Base-by-base conservation (phyloP, 73 alveolate genomes). In the Paramecium caudatum region DNA sequence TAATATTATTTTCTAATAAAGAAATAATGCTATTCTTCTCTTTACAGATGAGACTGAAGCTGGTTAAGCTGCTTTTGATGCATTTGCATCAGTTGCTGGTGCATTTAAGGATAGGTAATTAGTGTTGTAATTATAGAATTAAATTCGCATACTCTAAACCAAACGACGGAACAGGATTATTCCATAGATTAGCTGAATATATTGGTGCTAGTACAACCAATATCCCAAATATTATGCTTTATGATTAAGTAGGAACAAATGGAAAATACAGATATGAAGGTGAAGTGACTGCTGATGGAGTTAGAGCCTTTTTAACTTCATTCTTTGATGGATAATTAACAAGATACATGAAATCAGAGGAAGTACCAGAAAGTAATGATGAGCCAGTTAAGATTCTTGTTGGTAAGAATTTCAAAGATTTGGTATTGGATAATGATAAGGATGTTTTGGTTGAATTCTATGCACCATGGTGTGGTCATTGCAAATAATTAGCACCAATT, bases 381-480 rank as follows among this genome's bases (percentile, higher is more conserved):
- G 98, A 92, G 3, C 94, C 98, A 32, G 99, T 98, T 41, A 95
- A 91, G 91, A 93, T 94, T 84, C 74, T 98, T 70, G 99, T 98
- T 47, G 98, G 98, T 30, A 95, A 96, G 94, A 93, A 93, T 91
- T 98, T 96, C 94, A 33, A 94, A 74, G 94, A 96, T 83, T 94
- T 96, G 47, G 99, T 97, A 37, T 25, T 90, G 13, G 96, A 98
- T 80, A 90, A 70, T 63, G 96, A 94, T 84, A 81, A 91, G 47
- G 98, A 98, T 91, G 99, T 97, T 87, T 94, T 98, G 82, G 96
- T 98, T 61, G 97, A 98, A 94, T 98, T 95, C 92, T 98, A 98
- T 91, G 99, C 99, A 49, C 99, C 99, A 49, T 96, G 98, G 98
- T 98, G 99, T 91, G 99, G 99, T 45, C 99, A 98, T 95, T 98